Percentiles rank a stretch among this genome's conserved stretches.
Evolutionary conservation across 306 rosid genomes (phyloP).

Genomic region (Castanopsis chinensis): DNA sequence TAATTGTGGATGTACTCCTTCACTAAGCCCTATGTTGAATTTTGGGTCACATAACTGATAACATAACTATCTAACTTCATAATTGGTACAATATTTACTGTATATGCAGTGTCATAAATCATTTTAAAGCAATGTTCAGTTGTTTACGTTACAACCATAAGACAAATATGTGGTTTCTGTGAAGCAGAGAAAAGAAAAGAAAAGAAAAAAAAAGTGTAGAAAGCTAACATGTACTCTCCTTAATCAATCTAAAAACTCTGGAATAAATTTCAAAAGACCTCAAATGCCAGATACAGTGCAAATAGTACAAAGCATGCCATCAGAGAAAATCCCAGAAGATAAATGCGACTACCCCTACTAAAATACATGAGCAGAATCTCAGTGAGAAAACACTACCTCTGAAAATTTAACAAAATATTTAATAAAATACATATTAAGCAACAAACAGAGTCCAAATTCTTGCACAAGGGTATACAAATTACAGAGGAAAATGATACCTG

Average conservation of each 20-base stretch:
- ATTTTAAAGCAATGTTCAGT: not conserved
- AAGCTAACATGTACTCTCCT: not conserved
- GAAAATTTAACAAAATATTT: not conserved
- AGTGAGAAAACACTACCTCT: not conserved
- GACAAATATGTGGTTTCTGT: not conserved
- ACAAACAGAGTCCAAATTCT: not conserved
- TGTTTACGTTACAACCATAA: not conserved
- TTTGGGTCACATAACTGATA: not conserved
- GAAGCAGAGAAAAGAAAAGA: not conserved
- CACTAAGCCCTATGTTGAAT: not conserved
- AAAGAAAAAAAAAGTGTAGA: not conserved
- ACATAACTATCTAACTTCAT: no score
- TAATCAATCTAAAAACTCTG: not conserved
- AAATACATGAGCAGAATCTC: not conserved
- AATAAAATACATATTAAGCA: not conserved
- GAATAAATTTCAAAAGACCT: not conserved
- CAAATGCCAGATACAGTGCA: not conserved
- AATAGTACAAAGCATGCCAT: not conserved
- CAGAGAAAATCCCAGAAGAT: not conserved
- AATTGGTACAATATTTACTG: not conserved
- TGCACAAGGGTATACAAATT: not conserved
- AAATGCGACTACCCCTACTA: not conserved
- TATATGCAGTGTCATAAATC: not conserved
- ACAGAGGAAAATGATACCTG: slow-evolving; percentile 49
- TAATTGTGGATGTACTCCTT: not conserved